These are phyloP conservation scores for Dothistroma pini DNA, from an alignment of 2,329 filamentous ascomycete genomes.

Conservation along the genomic window DNA sequence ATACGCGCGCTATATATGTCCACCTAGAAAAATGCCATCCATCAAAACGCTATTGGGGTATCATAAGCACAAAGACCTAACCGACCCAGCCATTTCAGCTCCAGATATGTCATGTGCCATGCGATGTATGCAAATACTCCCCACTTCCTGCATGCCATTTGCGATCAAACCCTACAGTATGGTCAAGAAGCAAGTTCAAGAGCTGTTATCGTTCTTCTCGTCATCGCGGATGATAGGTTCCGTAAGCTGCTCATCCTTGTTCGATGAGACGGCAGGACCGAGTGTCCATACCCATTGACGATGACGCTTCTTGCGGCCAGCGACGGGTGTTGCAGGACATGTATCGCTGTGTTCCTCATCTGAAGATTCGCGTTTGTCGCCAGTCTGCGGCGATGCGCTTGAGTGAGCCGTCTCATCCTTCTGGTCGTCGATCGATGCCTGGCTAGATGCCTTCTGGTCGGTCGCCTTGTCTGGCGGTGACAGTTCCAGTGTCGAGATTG, in stretches of 20 bases:
- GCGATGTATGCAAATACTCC: background rate
- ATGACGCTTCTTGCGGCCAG: slow-evolving; percentile 51
- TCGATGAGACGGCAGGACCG: background rate
- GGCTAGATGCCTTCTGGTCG: background rate
- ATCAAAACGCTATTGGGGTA: background rate
- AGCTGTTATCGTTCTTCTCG: background rate
- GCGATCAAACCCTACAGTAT: background rate
- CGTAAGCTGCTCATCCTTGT: background rate
- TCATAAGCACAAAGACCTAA: background rate
- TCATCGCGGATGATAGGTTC: background rate
- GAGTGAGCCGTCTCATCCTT: slow-evolving; percentile 4
- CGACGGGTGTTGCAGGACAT: slow-evolving; percentile 51
- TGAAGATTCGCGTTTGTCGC: slow-evolving; percentile 46
- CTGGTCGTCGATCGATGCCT: slow-evolving; percentile 1
- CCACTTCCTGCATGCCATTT: background rate
- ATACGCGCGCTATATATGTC: background rate
- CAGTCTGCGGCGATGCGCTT: slow-evolving; percentile 20
- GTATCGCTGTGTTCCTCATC: slow-evolving; percentile 47
- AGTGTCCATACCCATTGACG: slow-evolving; percentile 58
- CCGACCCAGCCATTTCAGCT: background rate
- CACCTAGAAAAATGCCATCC: background rate
- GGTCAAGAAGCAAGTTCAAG: background rate
- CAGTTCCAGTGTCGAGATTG: slow-evolving; percentile 30
- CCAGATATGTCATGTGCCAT: background rate
- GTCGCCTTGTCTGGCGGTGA: slow-evolving; percentile 18